Percentiles rank a stretch among this genome's conserved stretches.
Conservation (phyloP, 2,329 filamentous ascomycete species). For the Beauveria medogensis region DNA sequence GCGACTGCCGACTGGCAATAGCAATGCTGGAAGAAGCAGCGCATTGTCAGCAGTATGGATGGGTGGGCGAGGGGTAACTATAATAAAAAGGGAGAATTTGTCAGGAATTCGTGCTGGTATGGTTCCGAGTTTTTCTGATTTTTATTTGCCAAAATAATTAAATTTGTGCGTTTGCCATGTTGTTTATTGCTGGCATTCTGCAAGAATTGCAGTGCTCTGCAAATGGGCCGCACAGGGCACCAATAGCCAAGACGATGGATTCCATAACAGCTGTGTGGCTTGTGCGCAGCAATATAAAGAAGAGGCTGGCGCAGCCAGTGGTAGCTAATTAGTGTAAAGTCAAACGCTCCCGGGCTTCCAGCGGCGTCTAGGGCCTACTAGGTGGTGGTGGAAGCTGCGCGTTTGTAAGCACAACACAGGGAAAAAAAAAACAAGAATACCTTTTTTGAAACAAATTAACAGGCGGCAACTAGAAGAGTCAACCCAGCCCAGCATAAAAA, state of each 20-base stretch:
- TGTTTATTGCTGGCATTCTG: too few relatives aligned
- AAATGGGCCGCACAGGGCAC: background rate
- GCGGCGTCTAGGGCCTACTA: background rate
- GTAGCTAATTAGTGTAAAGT: background rate
- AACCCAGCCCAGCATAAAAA: too few relatives aligned
- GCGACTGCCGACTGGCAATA: slow-evolving; percentile 5
- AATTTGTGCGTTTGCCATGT: too few relatives aligned
- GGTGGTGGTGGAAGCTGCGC: background rate
- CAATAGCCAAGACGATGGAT: background rate
- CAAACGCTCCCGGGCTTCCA: background rate
- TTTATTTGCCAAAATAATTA: background rate
- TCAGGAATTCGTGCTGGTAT: background rate
- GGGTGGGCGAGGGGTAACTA: background rate
- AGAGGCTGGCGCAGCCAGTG: background rate
- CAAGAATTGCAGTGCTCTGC: too few relatives aligned
- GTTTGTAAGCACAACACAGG: background rate
- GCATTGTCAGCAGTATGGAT: background rate
- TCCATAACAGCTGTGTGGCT: background rate
- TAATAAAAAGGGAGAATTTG: background rate
- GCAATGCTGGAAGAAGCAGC: background rate
- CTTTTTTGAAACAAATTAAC: too few relatives aligned
- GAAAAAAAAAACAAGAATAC: background rate
- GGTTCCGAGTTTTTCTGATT: background rate
- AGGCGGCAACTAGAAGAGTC: too few relatives aligned
- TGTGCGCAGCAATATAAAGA: background rate